Conservation (phyloP, 1,284 basidiomycete genomes). For the Ceratorhiza oryzae-sativae region DNA sequence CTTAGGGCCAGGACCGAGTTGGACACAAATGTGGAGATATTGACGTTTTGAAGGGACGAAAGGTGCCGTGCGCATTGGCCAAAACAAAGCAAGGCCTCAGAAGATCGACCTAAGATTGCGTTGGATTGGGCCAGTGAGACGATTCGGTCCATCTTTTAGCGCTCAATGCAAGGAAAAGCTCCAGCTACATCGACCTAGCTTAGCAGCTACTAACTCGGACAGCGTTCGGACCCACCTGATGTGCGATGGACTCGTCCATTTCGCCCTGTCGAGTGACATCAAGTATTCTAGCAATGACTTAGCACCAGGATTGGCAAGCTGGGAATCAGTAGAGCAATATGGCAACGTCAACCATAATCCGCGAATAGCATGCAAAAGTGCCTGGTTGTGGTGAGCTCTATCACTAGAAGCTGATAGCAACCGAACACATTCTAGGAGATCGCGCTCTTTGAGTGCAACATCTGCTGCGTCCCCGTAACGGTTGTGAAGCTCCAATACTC, state of each 20-base stretch:
- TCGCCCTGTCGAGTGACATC: neutral
- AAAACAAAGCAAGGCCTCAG: conserved; percentile 22
- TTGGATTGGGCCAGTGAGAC: neutral
- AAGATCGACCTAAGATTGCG: neutral
- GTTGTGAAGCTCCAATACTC: conserved; percentile 58
- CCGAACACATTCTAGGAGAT: conserved; percentile 45
- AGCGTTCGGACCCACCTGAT: neutral
- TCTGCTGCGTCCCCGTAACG: conserved; percentile 62
- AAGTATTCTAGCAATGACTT: neutral
- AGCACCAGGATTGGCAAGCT: neutral
- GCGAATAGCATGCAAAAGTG: conserved; percentile 63
- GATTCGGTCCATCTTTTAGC: neutral
- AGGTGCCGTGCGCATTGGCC: neutral
- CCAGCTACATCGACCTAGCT: neutral
- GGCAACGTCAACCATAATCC: conserved; percentile 52
- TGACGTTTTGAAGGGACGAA: neutral
- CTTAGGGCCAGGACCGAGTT: conserved; percentile 1
- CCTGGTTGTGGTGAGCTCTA: conserved; percentile 53
- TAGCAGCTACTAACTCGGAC: neutral
- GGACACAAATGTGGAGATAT: neutral
- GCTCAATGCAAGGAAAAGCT: conserved; percentile 7
- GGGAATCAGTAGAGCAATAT: conserved; percentile 51
- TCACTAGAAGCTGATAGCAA: neutral
- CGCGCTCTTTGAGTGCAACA: conserved; percentile 59
- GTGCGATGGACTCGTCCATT: neutral